These are phyloP conservation scores for Sistotremastrum niveocremeum DNA, from an alignment of 768 basidiomycete species.

Conservation along the genomic window DNA sequence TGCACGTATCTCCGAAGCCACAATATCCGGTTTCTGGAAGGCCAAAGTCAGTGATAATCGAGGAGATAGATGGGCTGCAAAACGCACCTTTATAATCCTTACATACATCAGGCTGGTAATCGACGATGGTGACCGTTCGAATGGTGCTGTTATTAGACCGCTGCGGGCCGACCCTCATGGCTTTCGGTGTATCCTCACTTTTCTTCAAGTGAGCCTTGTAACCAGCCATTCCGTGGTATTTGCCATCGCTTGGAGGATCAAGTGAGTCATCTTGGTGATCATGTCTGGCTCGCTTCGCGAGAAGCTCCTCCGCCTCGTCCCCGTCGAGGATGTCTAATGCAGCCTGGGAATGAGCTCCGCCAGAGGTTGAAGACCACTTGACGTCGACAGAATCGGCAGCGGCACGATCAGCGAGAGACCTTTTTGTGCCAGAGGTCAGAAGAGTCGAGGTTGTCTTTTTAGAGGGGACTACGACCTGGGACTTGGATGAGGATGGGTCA, in stretches of 20 bases:
- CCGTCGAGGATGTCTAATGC: constrained; percentile 70
- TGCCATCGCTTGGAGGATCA: constrained; percentile 63
- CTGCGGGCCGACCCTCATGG: constrained; percentile 77
- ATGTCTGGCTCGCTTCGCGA: constrained; percentile 54
- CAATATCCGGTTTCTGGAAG: constrained; percentile 90
- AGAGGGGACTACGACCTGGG: constrained; percentile 65
- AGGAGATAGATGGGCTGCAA: background rate
- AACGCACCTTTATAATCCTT: constrained; percentile 96
- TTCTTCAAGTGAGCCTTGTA: constrained; percentile 75
- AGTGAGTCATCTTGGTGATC: constrained; percentile 45
- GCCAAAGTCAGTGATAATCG: constrained; percentile 1
- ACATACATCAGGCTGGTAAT: constrained; percentile 98
- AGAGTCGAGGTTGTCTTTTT: constrained; percentile 57
- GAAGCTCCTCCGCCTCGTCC: constrained; percentile 64
- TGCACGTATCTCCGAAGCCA: constrained; percentile 97
- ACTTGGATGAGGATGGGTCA: constrained; percentile 32
- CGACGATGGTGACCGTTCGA: constrained; percentile 85
- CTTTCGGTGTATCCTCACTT: constrained; percentile 72
- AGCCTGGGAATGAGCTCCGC: constrained; percentile 60
- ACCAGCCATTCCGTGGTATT: constrained; percentile 75
- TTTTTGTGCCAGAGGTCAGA: constrained; percentile 65
- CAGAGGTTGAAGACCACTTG: constrained; percentile 49
- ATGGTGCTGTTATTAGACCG: constrained; percentile 63
- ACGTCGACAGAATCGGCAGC: constrained; percentile 36
- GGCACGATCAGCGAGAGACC: constrained; percentile 36